Base-by-base conservation (phyloP, 768 basidiomycete genomes). In the Mrakia gelida region DNA sequence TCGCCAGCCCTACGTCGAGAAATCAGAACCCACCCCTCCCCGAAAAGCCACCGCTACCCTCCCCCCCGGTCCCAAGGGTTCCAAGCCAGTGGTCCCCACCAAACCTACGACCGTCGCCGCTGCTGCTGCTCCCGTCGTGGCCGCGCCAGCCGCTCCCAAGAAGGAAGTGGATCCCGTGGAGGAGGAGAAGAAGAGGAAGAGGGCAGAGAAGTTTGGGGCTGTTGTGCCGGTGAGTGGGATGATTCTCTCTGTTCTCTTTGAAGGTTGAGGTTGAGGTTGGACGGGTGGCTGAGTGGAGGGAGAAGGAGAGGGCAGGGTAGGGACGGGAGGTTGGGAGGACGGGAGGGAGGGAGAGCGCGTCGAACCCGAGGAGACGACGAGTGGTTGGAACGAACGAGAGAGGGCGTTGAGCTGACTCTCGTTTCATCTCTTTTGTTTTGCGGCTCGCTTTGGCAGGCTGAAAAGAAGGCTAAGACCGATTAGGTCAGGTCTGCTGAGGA, bases 111-210 rank as follows among this genome's bases (percentile, higher is more conserved):
- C 68, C 26, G 34, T 61, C 15, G 34, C 16, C 2, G 63, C 45
- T 10, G 67, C 75, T 41, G 63, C 75, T 56, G 49, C 34, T 13
- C 38, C 67, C 28, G 52, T n/a, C 7, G 68, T 54, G 62, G 45
- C 45, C 18, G 45, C 28, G n/a, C 30, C 34, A 28, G 61, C 45
- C 54, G 62, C 63, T 34, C 70, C 59, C n/a, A 68, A 71, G 38
- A 73, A 78, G 77, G 65, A 62, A 41, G 26, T 73, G 34, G 71
- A 78, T 49, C 71, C 71, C 18, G 54, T 30, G 32, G 77, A 78
- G 72, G 77, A 78, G 62, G 77, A 78, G 72, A 73, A 73, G 45
- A 78, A 78, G 72, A 72, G 77, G 43, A 78, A 78, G 73, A 32
- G 77, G 16, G 72, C 73, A 2, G 77, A 78, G 73, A 73, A 73